Base-by-base conservation (phyloP, 345 rosid genomes). In the Geranium brycei region DNA sequence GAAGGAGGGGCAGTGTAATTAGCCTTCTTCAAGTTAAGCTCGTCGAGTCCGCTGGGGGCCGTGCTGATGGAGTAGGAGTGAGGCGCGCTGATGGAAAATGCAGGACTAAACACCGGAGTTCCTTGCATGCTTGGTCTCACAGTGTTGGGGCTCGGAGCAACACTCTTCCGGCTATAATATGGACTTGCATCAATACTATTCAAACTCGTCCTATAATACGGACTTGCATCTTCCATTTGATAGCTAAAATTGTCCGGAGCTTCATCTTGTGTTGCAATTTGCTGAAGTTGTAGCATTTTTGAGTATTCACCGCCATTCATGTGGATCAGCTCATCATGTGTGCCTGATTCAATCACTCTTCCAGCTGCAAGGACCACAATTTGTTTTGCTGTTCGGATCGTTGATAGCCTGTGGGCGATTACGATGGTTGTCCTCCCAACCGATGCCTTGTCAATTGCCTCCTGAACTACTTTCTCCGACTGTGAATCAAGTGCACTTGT, bases 401-500 rank as follows among this genome's bases (percentile, higher is more conserved):
- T 83, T 28, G 82, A 74, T 11, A 86, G 83, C n/a, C 85, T 81
- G 59, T 83, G 91, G 5, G 91, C 88, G 67, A 86, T 78, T 66
- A 82, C 73, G 65, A 86, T 73, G 11, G 86, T 65, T 23, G 88
- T 83, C 72, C 88, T 80, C 58, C 91, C 91, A 30, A 64, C 73
- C 7, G 85, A 76, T 66, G 82, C 91, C 66, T 80, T 74, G 61
- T 83, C 85, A 58, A 86, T 78, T 58, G 88, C 87, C 62, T 75
- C 86, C 69, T 80, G 91, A 56, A 86, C 88, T 61, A 76, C 30
- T 64, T 80, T 80, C 66, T 86, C 88, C 19, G 91, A 81, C n/a
- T 86, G 87, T 53, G 76, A 73, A 68, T 86, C 91, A 56, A 83
- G 67, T 18, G 88, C 91, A 76, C 91, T 83, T 0, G 91, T 83